Evolutionary conservation across 495 filamentous ascomycete species (phyloP), one percentile per base, ranked within the genome.

Genomic region (Oidiodendron maius): DNA sequence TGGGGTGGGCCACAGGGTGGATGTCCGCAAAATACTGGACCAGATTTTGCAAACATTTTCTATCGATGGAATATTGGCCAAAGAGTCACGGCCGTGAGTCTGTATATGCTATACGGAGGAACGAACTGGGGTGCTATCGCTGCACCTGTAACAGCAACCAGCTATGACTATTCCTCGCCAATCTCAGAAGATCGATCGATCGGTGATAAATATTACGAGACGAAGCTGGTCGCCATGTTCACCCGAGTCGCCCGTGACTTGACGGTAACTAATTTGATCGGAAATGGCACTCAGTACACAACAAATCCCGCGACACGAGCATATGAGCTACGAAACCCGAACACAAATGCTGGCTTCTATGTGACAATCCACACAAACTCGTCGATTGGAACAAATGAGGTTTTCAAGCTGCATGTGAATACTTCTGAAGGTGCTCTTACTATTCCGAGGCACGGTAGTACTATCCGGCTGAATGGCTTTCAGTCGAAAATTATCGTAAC

Each of bases 401-500:
- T 68, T 4, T 81, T 83, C 63, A 68, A 69, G 30, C 55, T 80
- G 17, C 60, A 64, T 22, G 64, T 82, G 35, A 72, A 74, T 20
- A 82, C 79, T 2, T 80, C 77, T 2, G 65, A 57, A 20, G 78
- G 78, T 3, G 52, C 59, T 4, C 53, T 81, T 23, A 78, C 64
- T 10, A 63, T 77, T 23, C 64, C 64, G 3, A 57, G 61, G 43
- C 56, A 66, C 30, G 66, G 63, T 16, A 59, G 64, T 6, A 51
- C 58, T 2, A 66, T 79, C 41, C 58, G 68, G 5, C 66, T 83
- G 15, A 79, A 79, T 55, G 79, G 79, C 3, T 71, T 77, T 18
- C 73, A 80, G 44, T 71, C 76, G 10, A 82, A 83, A 63, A 81
- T 83, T 30, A 44, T 80, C 18, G 71, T 79, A 3, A 81, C 78